A percentile compares a stretch with the other conserved stretches of the same genome.
Evolutionary conservation across 2,329 filamentous ascomycete genomes (phyloP).

Genomic region (Fusarium falciforme): DNA sequence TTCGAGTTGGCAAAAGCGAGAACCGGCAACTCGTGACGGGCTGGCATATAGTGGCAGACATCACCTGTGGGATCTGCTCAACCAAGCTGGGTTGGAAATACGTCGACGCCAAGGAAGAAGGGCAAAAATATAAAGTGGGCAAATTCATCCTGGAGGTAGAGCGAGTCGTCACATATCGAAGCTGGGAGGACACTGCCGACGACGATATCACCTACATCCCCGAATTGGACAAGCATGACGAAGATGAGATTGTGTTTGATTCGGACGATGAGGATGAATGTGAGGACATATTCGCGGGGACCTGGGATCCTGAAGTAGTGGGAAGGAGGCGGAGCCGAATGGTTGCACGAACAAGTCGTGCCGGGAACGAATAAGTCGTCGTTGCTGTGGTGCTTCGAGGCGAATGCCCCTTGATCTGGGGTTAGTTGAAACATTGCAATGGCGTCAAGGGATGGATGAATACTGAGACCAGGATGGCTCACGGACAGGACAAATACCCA

Average conservation of each 20-base stretch:
- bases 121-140: conserved; percentile 75
- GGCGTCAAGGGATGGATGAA: conserved; percentile 38
- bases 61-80: conserved; percentile 66
- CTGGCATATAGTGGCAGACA: conserved; percentile 72
- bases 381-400: conserved; percentile 12
- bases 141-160: conserved; percentile 76
- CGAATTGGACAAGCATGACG: conserved; percentile 18
- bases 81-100: conserved; percentile 76
- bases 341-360: conserved; percentile 44
- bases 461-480: conserved; percentile 2
- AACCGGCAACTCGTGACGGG: conserved; percentile 71
- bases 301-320: conserved; percentile 67
- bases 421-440: conserved; percentile 17
- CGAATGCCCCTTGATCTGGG: background rate
- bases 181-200: conserved; percentile 59
- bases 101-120: conserved; percentile 68
- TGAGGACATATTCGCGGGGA: conserved; percentile 72
- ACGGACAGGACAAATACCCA: conserved; percentile 34
- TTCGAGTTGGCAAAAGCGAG: conserved; percentile 65
- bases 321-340: conserved; percentile 58
- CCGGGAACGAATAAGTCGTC: conserved; percentile 18
- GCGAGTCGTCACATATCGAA: conserved; percentile 62
- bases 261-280: conserved; percentile 75
- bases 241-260: conserved; percentile 64
- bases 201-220: conserved; percentile 16